These are phyloP conservation scores for Juncus effusus DNA, from an alignment of 176 grass and related monocot species.

Conservation along the genomic window DNA sequence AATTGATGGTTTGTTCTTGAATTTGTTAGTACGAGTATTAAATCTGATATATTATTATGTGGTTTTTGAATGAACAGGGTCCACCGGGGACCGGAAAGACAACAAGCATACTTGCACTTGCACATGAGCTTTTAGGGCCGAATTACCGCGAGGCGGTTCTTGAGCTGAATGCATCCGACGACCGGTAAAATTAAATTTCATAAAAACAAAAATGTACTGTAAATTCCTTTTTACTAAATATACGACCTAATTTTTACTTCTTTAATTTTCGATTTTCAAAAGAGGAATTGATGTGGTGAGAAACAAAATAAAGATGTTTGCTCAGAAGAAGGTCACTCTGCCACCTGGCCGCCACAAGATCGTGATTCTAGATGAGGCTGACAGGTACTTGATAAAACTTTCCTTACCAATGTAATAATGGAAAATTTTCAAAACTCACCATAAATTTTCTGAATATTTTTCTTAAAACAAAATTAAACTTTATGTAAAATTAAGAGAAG, in stretches of 20 bases:
- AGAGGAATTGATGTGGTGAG: slow-evolving; percentile 94
- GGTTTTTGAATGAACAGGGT: slow-evolving; percentile 33
- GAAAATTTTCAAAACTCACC: no score
- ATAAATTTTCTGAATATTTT: no score
- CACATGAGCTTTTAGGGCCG: slow-evolving; percentile 84
- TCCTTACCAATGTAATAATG: neutral
- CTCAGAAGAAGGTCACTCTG: slow-evolving; percentile 94
- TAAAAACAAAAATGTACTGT: no score
- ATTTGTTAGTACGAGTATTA: neutral
- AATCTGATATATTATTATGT: neutral
- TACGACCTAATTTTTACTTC: slow-evolving; percentile 2
- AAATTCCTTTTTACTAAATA: neutral
- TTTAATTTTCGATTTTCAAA: slow-evolving; percentile 17
- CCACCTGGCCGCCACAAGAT: slow-evolving; percentile 79
- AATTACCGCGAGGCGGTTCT: slow-evolving; percentile 85
- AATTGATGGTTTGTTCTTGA: neutral
- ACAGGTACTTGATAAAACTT: slow-evolving; percentile 52
- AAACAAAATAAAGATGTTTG: slow-evolving; percentile 99
- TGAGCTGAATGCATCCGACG: slow-evolving; percentile 93
- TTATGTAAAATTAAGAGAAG: no score
- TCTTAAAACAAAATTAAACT: no score
- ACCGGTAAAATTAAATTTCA: slow-evolving; percentile 42
- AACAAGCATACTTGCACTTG: slow-evolving; percentile 90
- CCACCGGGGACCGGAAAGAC: slow-evolving; percentile 95
- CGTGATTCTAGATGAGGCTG: slow-evolving; percentile 89